phyloP scores from a whole-genome alignment of 2,329 filamentous ascomycete species.

The Golovinomyces cichoracearum region DNA sequence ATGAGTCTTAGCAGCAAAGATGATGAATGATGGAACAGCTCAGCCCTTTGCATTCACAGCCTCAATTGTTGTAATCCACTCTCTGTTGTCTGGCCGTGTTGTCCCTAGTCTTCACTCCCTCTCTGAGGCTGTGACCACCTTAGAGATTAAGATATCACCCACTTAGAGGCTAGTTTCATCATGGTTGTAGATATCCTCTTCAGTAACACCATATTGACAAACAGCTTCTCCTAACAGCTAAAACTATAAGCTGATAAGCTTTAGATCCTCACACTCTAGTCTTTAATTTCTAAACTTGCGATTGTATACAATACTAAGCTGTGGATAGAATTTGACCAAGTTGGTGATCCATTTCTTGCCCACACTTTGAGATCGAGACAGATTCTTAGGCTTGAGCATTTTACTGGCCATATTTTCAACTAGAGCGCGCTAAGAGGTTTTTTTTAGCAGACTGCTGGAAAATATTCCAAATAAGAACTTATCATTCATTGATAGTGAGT shows the following conservation, averaged over 20 bases:
- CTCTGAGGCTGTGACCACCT: slow-evolving; percentile 7
- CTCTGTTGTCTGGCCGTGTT: slow-evolving; percentile 9
- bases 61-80: slow-evolving; percentile 12
- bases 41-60: slow-evolving; percentile 9
- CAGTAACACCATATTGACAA: slow-evolving; percentile 6
- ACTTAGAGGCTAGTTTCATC: slow-evolving; percentile 5
- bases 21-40: slow-evolving; percentile 5
- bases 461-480: too few species aligned
- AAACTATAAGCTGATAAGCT: slow-evolving; percentile 6
- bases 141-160: slow-evolving; percentile 6
- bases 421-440: too few species aligned
- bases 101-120: slow-evolving; percentile 4
- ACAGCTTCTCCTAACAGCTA: slow-evolving; percentile 5
- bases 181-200: slow-evolving; percentile 4
- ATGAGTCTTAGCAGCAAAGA: too few species aligned
- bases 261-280: slow-evolving; percentile 7
- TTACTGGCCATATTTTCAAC: too few species aligned
- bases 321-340: slow-evolving; percentile 4
- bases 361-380: too few species aligned
- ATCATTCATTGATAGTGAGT: too few species aligned
- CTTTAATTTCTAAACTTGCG: slow-evolving; percentile 6
- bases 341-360: slow-evolving; percentile 2
- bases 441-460: too few species aligned
- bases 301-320: slow-evolving; percentile 5
- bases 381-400: too few species aligned